Base-by-base conservation (phyloP, 495 filamentous ascomycete genomes). In the Xylaria telfairii region DNA sequence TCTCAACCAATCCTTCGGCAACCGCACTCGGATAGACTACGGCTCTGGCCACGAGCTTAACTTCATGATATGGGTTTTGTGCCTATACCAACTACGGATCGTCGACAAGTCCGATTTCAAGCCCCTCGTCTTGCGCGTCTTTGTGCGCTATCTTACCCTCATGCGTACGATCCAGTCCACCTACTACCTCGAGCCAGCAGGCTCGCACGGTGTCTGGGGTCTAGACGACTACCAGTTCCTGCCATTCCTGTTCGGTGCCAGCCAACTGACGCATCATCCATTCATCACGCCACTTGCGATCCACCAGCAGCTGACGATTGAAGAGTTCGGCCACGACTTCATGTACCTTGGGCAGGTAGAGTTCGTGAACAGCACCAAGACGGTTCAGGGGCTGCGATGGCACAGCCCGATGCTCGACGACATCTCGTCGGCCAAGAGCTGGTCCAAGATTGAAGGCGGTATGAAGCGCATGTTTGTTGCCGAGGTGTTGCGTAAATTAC, bases 401-500 rank as follows among this genome's bases (percentile, higher is more conserved):
- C 96, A 98, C 77, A 95, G 92, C 73, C 96, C 96, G 1, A 98
- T 99, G 96, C 86, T 99, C 42, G 96, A 99, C 76, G 96, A 99
- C 77, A 98, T 99, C 69, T 94, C 91, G 3, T 90, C 91, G n/a
- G 92, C 96, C 5, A 93, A 93, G 79, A 92, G 85, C 68, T 99
- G 96, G 96, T 82, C 73, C 66, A 98, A 99, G 82, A 91, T 99
- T 57, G 95, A 97, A 76, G 92, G 86, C 24, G 96, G 96, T 9
- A 97, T 99, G 96, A 87, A 92, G 72, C 90, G 92, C 73, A 99
- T 98, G 96, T 98, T 98, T 77, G 88, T 94, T 57, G 91, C 89
- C 49, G 96, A 99, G 79, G 95, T 99, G 0, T 82, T 99, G 53
- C 89, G 91, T 30, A 99, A 99, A 82, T 78, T 98, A 65, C 96